Percentiles rank a stretch among this genome's conserved stretches.
Evolutionary conservation across 192 early-diverging fungal species (phyloP).

Genomic region (Spinellus fusiger): DNA sequence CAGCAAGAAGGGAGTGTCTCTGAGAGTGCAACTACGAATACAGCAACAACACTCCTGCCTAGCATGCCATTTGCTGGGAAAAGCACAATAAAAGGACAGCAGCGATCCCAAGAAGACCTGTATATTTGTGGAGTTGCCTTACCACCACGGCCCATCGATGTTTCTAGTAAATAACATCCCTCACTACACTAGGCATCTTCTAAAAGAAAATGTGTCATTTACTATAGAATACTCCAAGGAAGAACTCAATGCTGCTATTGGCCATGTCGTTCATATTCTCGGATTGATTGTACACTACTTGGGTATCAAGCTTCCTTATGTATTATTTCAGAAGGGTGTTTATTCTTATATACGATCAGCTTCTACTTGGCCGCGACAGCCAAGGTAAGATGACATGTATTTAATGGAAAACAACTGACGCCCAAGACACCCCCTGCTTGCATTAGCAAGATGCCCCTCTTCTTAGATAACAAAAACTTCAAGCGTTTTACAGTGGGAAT

Average conservation of each 20-base stretch:
- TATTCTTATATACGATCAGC: slow-evolving; percentile 15
- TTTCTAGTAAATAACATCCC: slow-evolving; percentile 20
- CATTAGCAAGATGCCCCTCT: slow-evolving; percentile 39
- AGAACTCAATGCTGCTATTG: slow-evolving; percentile 48
- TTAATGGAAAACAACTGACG: background rate
- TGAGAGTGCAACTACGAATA: background rate
- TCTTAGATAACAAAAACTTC: slow-evolving; percentile 36
- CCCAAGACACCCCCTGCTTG: slow-evolving; percentile 1
- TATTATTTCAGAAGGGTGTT: slow-evolving; percentile 14
- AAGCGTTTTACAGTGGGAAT: slow-evolving; percentile 38
- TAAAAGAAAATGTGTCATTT: background rate
- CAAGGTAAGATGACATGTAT: background rate
- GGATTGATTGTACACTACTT: slow-evolving; percentile 43
- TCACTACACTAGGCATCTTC: background rate
- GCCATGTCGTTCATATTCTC: slow-evolving; percentile 47
- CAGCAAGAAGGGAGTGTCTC: too few species aligned
- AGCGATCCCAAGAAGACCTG: slow-evolving; percentile 9
- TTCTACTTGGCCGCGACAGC: background rate
- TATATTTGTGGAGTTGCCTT: slow-evolving; percentile 15
- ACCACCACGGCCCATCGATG: slow-evolving; percentile 19
- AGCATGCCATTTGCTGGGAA: background rate
- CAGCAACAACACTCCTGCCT: background rate
- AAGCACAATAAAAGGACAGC: background rate
- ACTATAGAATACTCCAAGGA: slow-evolving; percentile 25
- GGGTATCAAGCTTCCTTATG: slow-evolving; percentile 48